Base-by-base conservation (phyloP, 2,329 filamentous ascomycete species). In the Colletotrichum agaves region DNA sequence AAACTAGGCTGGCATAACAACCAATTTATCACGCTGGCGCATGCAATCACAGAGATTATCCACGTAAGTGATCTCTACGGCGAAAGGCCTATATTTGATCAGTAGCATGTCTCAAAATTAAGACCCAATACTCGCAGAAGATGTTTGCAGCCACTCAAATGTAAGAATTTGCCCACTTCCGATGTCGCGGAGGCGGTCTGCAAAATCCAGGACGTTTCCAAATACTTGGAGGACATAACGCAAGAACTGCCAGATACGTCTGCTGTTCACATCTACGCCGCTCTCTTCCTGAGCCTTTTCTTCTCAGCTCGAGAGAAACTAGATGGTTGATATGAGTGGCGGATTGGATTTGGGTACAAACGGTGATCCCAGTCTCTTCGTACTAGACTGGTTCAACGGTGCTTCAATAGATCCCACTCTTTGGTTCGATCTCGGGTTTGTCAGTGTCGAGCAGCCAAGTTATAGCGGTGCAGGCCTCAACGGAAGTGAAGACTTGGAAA, bases 1-100 rank as follows among this genome's bases (percentile, higher is more conserved):
- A 65, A 67, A 56, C 35, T 73, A 6, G 73, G 73, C 5, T 71
- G 71, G 55, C 72, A 74, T 46, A 74, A 74, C 60, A 74, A 74
- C 52, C 71, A 73, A 33, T 67, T 73, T 7, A 73, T 73, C 23
- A 74, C 73, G 70, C 70, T 74, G 12, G 47, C 69, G 53, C 73
- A 74, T 37, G 72, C 73, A 2, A 71, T 69, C 12, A 72, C 72
- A 0, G 73, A 74, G 63, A 71, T 74, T 12, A 41, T 66, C 1
- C 68, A 64, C 41, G 64, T 69, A n/a, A 47, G 67, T 65, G 3
- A 46, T n/a, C 43, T 5, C 12, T 19, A 21, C n/a, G n/a, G n/a
- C n/a, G n/a, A n/a, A n/a, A n/a, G n/a, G n/a, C n/a, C n/a, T n/a
- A n/a, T n/a, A n/a, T n/a, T n/a, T n/a, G n/a, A n/a, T n/a, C n/a